These are phyloP conservation scores for Mycena latifolia DNA, from an alignment of 768 basidiomycete species.

Conservation along the genomic window DNA sequence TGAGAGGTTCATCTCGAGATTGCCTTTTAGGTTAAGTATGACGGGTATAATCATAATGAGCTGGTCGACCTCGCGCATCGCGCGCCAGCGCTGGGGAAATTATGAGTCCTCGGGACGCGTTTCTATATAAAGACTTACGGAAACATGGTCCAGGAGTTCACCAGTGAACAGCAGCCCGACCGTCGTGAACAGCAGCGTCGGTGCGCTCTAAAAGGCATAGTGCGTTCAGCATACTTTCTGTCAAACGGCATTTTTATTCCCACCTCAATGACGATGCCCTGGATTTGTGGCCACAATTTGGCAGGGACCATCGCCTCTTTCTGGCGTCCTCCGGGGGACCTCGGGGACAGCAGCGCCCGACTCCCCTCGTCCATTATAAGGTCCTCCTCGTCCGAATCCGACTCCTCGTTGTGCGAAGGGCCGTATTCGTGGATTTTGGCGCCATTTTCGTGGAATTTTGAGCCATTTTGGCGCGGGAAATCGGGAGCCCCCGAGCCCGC, in stretches of 20 bases:
- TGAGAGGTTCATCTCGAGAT: constrained; percentile 98
- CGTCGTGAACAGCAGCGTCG: constrained; percentile 87
- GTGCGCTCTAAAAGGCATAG: constrained; percentile 72
- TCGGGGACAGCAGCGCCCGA: constrained; percentile 55
- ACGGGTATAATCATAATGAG: constrained; percentile 97
- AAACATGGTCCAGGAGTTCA: constrained; percentile 87
- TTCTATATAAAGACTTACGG: constrained; percentile 60
- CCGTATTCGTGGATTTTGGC: constrained; percentile 21
- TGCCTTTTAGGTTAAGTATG: constrained; percentile 95
- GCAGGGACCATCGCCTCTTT: constrained; percentile 19
- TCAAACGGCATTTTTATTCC: too few species aligned
- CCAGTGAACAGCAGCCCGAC: constrained; percentile 92
- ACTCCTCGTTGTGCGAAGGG: constrained; percentile 47
- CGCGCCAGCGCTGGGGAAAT: constrained; percentile 79
- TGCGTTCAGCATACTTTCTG: background rate
- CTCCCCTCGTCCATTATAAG: constrained; percentile 52
- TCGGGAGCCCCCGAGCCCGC: background rate
- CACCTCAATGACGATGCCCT: constrained; percentile 80
- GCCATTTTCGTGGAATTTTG: constrained; percentile 24
- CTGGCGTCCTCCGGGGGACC: constrained; percentile 42
- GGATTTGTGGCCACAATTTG: constrained; percentile 66
- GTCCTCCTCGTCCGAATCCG: constrained; percentile 50
- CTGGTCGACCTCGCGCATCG: constrained; percentile 92
- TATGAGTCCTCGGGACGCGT: background rate
- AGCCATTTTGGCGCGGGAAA: constrained; percentile 23